phyloP scores from a whole-genome alignment of 2,329 filamentous ascomycete species.

The Pochonia chlamydosporia region DNA sequence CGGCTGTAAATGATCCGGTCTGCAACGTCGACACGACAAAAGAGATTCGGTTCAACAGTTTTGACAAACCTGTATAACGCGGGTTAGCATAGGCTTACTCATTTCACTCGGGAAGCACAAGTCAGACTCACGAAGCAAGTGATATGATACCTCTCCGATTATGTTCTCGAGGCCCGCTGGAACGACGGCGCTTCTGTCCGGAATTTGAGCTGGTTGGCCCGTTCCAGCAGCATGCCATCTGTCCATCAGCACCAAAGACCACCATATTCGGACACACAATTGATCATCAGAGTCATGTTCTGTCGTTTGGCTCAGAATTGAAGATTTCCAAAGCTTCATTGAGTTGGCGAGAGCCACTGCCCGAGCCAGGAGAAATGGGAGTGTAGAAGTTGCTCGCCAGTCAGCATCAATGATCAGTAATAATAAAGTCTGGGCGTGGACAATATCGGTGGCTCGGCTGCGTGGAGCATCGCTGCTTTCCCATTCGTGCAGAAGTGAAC shows the following conservation, averaged over 20 bases:
- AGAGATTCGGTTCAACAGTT: conserved; percentile 42
- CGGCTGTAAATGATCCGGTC: conserved; percentile 27
- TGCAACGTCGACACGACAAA: conserved; percentile 31
- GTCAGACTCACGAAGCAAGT: conserved; percentile 53
- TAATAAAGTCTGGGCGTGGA: conserved; percentile 62
- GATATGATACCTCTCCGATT: conserved; percentile 58
- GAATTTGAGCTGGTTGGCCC: conserved; percentile 56
- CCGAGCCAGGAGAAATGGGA: conserved; percentile 50
- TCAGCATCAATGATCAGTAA: conserved; percentile 63
- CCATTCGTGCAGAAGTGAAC: conserved; percentile 45
- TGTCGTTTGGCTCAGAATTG: conserved; percentile 37
- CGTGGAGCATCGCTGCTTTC: conserved; percentile 36
- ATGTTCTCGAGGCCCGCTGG: conserved; percentile 52
- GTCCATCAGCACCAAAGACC: conserved; percentile 65
- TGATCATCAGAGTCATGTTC: conserved; percentile 57
- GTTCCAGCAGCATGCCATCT: conserved; percentile 68
- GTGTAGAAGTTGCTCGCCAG: conserved; percentile 40
- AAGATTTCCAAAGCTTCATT: conserved; percentile 49
- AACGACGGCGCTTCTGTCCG: conserved; percentile 55
- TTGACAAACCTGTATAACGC: conserved; percentile 44
- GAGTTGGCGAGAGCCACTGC: conserved; percentile 61
- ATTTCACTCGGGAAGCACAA: background rate
- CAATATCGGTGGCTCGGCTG: conserved; percentile 37
- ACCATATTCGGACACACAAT: conserved; percentile 62
- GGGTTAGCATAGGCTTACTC: background rate